Evolutionary conservation across 129 eudicot species (phyloP).

Genomic region (Dittrichia graveolens): DNA sequence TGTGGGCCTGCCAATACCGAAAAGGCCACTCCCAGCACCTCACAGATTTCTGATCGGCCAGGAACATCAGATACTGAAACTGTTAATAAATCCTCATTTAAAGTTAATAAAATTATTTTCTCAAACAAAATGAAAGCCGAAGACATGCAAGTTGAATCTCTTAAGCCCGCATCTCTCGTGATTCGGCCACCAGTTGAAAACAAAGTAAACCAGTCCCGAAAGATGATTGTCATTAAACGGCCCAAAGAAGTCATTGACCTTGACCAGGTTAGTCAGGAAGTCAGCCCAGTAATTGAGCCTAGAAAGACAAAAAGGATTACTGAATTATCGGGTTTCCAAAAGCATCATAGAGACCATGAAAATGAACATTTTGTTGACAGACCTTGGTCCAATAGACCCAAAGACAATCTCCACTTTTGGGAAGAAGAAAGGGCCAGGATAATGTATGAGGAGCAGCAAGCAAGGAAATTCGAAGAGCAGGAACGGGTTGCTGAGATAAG

Average conservation of each 20-base stretch:
- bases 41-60: conserved; percentile 69
- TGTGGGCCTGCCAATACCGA: conserved; percentile 68
- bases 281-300: conserved; percentile 56
- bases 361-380: conserved; percentile 42
- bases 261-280: conserved; percentile 74
- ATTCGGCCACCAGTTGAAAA: conserved; percentile 72
- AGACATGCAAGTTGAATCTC: conserved; percentile 58
- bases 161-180: conserved; percentile 62
- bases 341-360: conserved; percentile 38
- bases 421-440: conserved; percentile 49
- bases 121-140: conserved; percentile 66
- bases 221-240: conserved; percentile 66
- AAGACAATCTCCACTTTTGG: conserved; percentile 28
- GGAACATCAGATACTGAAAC: conserved; percentile 64
- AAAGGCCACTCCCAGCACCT: conserved; percentile 60
- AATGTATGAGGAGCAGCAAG: conserved; percentile 40
- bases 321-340: conserved; percentile 64
- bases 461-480: conserved; percentile 59
- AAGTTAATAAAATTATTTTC: conserved; percentile 72
- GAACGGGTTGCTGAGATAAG: conserved; percentile 58
- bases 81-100: conserved; percentile 51
- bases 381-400: conserved; percentile 28
- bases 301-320: conserved; percentile 70
- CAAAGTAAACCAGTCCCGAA: conserved; percentile 39
- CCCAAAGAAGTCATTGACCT: conserved; percentile 69